Evolutionary conservation across 768 basidiomycete species (phyloP).

Genomic region (Collybia sordida): DNA sequence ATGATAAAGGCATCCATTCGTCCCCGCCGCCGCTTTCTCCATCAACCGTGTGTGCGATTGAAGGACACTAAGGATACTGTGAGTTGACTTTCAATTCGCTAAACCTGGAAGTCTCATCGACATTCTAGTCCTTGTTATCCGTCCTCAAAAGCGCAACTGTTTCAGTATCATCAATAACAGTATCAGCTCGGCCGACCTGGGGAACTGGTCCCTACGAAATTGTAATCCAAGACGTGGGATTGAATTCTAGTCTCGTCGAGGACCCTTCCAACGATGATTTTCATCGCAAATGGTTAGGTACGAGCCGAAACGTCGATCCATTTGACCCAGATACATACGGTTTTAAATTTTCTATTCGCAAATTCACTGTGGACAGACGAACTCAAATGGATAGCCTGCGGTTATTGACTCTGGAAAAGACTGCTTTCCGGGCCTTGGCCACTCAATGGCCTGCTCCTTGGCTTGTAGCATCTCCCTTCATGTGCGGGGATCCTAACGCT

Average conservation of each 20-base stretch:
- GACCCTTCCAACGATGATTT: slow-evolving; percentile 35
- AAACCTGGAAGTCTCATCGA: not conserved
- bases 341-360: slow-evolving; percentile 41
- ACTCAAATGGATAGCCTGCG: slow-evolving; percentile 32
- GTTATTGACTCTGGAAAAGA: slow-evolving; percentile 41
- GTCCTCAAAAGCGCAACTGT: slow-evolving; percentile 44
- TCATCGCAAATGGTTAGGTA: slow-evolving; percentile 57
- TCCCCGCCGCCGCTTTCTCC: slow-evolving; percentile 35
- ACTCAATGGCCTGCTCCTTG: slow-evolving; percentile 67
- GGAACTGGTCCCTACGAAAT: slow-evolving; percentile 40
- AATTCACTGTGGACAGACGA: slow-evolving; percentile 45
- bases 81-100: slow-evolving; percentile 14
- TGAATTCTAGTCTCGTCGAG: slow-evolving; percentile 49
- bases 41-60: slow-evolving; percentile 37
- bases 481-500: slow-evolving; percentile 57
- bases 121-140: slow-evolving; percentile 41
- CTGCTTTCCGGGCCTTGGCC: slow-evolving; percentile 40
- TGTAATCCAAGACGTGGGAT: slow-evolving; percentile 36
- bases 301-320: slow-evolving; percentile 24
- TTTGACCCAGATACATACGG: slow-evolving; percentile 51
- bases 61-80: slow-evolving; percentile 40
- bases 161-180: slow-evolving; percentile 44
- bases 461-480: slow-evolving; percentile 46
- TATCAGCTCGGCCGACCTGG: slow-evolving; percentile 35
- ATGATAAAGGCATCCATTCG: slow-evolving; percentile 44